Base-by-base conservation (phyloP, 176 grass and related monocot species). In the Aegilops bicornis region DNA sequence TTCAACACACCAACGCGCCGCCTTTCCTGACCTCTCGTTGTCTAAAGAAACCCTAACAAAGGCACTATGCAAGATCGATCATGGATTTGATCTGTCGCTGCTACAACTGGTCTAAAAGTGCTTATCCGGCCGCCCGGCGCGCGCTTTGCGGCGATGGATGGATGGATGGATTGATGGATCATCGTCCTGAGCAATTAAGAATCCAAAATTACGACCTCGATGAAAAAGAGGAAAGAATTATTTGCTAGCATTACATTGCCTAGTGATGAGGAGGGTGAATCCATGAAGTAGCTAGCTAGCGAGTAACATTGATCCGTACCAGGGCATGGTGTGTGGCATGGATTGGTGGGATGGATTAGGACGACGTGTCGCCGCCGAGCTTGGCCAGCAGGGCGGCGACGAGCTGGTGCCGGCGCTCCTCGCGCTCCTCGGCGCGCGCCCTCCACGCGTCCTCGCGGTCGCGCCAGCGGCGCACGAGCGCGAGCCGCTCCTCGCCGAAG, bases 401-500 rank as follows among this genome's bases (percentile, higher is more conserved):
- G 36, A 99, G 94, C 31, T 86, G 83, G 76, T 99, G 89, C 0
- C 92, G 90, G 2, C 94, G 76, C 83, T 99, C 94, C 31, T 95
- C 90, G 1, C 94, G 92, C 84, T 86, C 93, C 83, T 99, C 97
- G 17, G 88, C 92, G 43, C 94, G 90, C 50, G 85, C 82, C 50
- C 79, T 79, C 77, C 94, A 87, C 2, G 88, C 92, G 33, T 99
- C 97, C 84, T 99, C 94, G 15, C 83, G 86, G 37, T 96, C 97
- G 5, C 92, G 88, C 97, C 94, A 96, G 4, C 85, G 56, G 3
- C 83, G 88, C 71, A 89, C 90, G 77, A 96, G 85, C 77, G 89
- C 89, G 61, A 93, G 75, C 7, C 97, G 87, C 89, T 99, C 93
- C 83, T 92, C 90, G 47, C 90, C 89, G 82, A n/a, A 99, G 82